Evolutionary conservation across 2,329 filamentous ascomycete genomes (phyloP).

Genomic region (Diaporthe longicolla): DNA sequence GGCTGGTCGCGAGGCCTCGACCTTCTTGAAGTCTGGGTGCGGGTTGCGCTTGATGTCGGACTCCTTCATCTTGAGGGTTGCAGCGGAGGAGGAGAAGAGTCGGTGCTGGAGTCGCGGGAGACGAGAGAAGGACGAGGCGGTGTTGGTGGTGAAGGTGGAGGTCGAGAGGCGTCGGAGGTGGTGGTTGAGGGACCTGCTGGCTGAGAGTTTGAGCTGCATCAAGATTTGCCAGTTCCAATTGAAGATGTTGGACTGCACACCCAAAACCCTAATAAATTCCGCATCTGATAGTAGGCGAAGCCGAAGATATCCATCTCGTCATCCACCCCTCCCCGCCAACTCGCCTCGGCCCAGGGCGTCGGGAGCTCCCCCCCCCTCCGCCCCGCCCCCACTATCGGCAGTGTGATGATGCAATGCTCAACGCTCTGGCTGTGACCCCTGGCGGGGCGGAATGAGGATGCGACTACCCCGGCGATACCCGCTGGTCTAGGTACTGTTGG

Average conservation of each 20-base stretch:
- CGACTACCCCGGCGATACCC: constrained; percentile 10
- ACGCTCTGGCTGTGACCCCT: not conserved
- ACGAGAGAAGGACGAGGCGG: not conserved
- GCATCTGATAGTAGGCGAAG: not conserved
- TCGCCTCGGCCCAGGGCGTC: constrained; percentile 4
- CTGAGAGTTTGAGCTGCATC: constrained; percentile 11
- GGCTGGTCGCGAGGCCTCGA: constrained; percentile 75
- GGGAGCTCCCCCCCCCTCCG: constrained; percentile 4
- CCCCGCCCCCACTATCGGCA: not conserved
- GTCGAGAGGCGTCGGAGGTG: constrained; percentile 14
- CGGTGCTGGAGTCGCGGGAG: not conserved
- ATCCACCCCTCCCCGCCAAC: not conserved
- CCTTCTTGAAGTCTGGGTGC: constrained; percentile 81
- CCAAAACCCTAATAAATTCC: not conserved
- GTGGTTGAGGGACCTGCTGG: not conserved
- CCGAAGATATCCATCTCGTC: constrained; percentile 31
- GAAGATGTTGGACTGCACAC: not conserved
- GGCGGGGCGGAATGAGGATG: not conserved
- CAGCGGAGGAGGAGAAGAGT: constrained; percentile 29
- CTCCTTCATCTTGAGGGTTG: constrained; percentile 49
- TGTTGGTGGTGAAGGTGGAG: not conserved
- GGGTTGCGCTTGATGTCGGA: constrained; percentile 71
- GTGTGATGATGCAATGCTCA: constrained; percentile 36
- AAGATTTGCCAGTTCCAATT: not conserved
- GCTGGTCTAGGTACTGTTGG: not conserved